Conservation (phyloP, 2,329 filamentous ascomycete genomes). For the Hymenoscyphus linearis region DNA sequence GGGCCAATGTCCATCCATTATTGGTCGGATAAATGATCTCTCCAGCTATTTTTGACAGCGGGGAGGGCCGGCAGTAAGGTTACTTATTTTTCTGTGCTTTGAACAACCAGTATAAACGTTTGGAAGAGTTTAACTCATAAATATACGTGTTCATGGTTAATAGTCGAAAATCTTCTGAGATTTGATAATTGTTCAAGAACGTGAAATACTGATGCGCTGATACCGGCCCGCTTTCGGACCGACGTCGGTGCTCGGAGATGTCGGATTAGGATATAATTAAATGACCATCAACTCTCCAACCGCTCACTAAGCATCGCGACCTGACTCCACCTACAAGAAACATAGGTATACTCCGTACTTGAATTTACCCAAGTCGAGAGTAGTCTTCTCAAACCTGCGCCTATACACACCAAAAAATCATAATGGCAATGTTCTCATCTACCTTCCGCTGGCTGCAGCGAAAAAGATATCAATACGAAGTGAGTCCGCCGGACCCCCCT, state of each 20-base stretch:
- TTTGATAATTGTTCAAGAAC: too few relatives aligned
- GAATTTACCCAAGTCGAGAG: not conserved
- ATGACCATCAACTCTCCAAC: not conserved
- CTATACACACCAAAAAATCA: not conserved
- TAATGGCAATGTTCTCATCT: slow-evolving; percentile 36
- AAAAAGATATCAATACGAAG: slow-evolving; percentile 96
- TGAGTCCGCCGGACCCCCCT: slow-evolving; percentile 9
- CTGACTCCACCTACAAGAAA: not conserved
- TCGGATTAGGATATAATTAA: not conserved
- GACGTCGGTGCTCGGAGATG: not conserved
- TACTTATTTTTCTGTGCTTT: too few relatives aligned
- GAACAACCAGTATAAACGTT: too few relatives aligned
- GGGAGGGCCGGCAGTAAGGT: too few relatives aligned
- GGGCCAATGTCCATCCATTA: too few relatives aligned
- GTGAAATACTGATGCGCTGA: not conserved
- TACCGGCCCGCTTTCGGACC: not conserved
- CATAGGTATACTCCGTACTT: not conserved
- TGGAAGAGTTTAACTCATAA: too few relatives aligned
- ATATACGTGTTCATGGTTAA: too few relatives aligned
- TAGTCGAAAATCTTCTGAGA: too few relatives aligned
- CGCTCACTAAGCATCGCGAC: not conserved
- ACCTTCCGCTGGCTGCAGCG: slow-evolving; percentile 78
- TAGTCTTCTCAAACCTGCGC: not conserved
- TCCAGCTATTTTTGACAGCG: too few relatives aligned
- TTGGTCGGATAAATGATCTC: too few relatives aligned